phyloP scores from a whole-genome alignment of 2,329 filamentous ascomycete species.

The Neospermospora avenae region DNA sequence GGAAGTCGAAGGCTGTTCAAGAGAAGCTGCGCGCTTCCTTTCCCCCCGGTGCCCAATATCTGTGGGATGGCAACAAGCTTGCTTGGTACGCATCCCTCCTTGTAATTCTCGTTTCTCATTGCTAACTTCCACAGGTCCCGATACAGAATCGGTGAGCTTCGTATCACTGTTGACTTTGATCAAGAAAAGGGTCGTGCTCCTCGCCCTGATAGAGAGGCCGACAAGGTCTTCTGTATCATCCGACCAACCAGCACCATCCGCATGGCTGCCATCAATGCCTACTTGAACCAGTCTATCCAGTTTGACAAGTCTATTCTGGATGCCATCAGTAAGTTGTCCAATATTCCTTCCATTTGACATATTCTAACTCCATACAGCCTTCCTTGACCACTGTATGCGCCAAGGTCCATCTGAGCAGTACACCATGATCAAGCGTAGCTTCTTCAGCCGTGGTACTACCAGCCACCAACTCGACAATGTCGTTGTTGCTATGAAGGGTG shows the following conservation, averaged over 20 bases:
- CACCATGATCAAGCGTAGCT: constrained; percentile 74
- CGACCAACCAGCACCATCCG: constrained; percentile 64
- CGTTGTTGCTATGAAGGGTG: constrained; percentile 80
- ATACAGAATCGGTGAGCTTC: constrained; percentile 47
- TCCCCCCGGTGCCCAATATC: constrained; percentile 47
- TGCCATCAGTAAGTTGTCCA: constrained; percentile 60
- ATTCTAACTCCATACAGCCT: constrained; percentile 46
- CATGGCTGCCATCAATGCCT: constrained; percentile 62
- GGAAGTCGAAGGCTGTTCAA: constrained; percentile 63
- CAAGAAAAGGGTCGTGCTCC: constrained; percentile 46
- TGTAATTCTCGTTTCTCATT: background rate
- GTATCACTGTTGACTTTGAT: constrained; percentile 69
- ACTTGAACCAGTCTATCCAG: constrained; percentile 56
- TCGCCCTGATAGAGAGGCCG: constrained; percentile 25
- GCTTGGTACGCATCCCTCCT: constrained; percentile 63
- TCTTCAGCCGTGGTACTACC: constrained; percentile 52
- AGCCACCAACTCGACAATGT: constrained; percentile 54
- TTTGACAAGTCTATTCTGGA: constrained; percentile 70
- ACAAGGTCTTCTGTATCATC: constrained; percentile 60
- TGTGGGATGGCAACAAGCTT: constrained; percentile 81
- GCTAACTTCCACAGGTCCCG: constrained; percentile 29
- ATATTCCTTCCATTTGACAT: background rate
- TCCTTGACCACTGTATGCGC: constrained; percentile 85
- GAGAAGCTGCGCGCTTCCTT: constrained; percentile 45
- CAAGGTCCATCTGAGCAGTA: constrained; percentile 69